phyloP scores from a whole-genome alignment of 2,329 filamentous ascomycete genomes.

The Dactylellina haptotyla region DNA sequence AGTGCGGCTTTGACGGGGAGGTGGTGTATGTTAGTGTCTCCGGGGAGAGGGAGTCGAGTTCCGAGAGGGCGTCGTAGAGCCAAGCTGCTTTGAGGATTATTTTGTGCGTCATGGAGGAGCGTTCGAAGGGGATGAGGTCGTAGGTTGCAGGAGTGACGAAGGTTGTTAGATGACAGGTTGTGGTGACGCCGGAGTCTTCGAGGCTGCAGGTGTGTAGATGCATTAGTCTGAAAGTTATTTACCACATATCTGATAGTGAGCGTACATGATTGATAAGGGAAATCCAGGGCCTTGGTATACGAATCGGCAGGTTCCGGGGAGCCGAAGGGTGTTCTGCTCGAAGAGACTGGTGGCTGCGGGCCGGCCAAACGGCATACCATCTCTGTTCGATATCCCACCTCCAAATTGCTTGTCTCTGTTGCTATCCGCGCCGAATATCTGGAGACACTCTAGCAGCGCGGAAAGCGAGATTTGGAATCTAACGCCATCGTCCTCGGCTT shows the following conservation, averaged over 20 bases:
- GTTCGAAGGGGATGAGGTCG: conserved; percentile 87
- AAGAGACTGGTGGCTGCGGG: conserved; percentile 38
- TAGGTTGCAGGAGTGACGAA: conserved; percentile 76
- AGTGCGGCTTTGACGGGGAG: conserved; percentile 72
- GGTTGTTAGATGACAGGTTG: conserved; percentile 87
- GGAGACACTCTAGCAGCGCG: conserved; percentile 89
- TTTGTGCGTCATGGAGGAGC: conserved; percentile 83
- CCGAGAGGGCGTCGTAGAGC: conserved; percentile 66
- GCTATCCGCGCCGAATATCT: conserved; percentile 87
- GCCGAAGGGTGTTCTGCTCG: conserved; percentile 72
- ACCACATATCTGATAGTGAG: not conserved
- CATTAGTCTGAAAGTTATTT: not conserved
- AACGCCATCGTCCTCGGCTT: conserved; percentile 61
- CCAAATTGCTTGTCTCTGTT: conserved; percentile 59
- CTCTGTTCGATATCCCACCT: conserved; percentile 61
- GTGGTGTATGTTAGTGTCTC: conserved; percentile 75
- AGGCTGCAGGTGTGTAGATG: conserved; percentile 62
- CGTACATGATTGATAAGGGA: conserved; percentile 77
- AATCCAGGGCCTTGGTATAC: conserved; percentile 79
- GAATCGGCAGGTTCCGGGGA: conserved; percentile 85
- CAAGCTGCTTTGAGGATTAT: conserved; percentile 78
- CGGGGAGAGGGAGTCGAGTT: conserved; percentile 74
- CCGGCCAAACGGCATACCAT: conserved; percentile 59
- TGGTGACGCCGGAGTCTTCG: conserved; percentile 85
- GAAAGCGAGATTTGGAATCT: conserved; percentile 85